Evolutionary conservation across 192 early-diverging fungal species (phyloP).

Genomic region (Mortierella alpina): DNA sequence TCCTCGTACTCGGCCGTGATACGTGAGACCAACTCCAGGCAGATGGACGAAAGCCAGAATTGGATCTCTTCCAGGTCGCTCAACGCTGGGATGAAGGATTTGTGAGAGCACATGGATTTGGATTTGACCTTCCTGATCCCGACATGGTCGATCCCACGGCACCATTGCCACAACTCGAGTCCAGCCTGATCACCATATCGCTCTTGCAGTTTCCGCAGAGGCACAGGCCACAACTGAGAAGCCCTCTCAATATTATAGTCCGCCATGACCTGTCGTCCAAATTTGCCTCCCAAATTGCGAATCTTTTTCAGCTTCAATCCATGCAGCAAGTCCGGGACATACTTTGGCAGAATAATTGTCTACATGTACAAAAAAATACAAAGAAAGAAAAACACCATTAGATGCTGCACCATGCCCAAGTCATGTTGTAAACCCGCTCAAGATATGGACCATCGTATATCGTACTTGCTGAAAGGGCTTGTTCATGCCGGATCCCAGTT

Average conservation of each 20-base stretch:
- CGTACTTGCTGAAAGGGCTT: constrained; percentile 86
- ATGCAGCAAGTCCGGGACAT: constrained; percentile 70
- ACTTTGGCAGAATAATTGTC: constrained; percentile 73
- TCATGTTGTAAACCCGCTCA: neutral
- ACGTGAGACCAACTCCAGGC: constrained; percentile 31
- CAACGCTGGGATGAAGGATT: constrained; percentile 47
- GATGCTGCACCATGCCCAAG: neutral
- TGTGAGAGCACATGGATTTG: constrained; percentile 54
- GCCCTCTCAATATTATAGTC: constrained; percentile 69
- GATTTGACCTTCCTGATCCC: constrained; percentile 47
- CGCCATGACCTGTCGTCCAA: constrained; percentile 76
- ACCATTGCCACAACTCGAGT: constrained; percentile 53
- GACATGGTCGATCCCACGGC: constrained; percentile 47
- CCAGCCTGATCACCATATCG: constrained; percentile 48
- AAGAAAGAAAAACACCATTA: neutral
- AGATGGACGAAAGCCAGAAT: constrained; percentile 39
- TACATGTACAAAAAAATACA: constrained; percentile 51
- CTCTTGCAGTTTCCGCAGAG: constrained; percentile 35
- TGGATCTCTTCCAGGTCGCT: constrained; percentile 45
- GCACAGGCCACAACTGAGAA: constrained; percentile 45
- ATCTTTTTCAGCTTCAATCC: constrained; percentile 81
- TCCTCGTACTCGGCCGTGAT: constrained; percentile 45
- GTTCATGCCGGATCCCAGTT: constrained; percentile 85
- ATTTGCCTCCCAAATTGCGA: constrained; percentile 87
- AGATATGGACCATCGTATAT: neutral